Evolutionary conservation across 2,329 filamentous ascomycete species (phyloP), one percentile per base, ranked within the genome.

Genomic region (Hortaea werneckii): DNA sequence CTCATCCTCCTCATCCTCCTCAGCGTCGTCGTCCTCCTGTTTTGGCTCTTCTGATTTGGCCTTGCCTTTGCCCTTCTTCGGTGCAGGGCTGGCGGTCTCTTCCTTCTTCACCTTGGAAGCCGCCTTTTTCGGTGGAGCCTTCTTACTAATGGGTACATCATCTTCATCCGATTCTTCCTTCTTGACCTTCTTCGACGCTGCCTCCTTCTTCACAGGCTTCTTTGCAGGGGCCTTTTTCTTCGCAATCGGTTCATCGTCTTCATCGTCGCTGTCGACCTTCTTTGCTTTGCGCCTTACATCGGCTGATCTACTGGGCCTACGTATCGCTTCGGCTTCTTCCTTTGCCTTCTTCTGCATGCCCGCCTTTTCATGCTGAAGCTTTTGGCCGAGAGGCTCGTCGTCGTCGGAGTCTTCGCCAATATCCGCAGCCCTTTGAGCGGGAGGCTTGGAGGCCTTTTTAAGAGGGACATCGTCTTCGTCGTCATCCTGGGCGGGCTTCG

Each of bases 291-390:
- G 80, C 52, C 72, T 69, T n/a, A 58, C 52, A 7, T 73, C 66
- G 28, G 59, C 80, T 29, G 82, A 75, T 52, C 76, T 72, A 62
- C 85, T 83, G n/a, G 72, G 55, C 60, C 79, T 80, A 37, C 70
- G 70, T 44, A 78, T 72, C 5, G 68, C 64, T 56, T 76, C 74
- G 9, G 77, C 74, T 48, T 78, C 73, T 56, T 78, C 78, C 53
- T 79, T 82, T 4, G 85, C 87, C 42, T 79, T 78, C 65, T 87
- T 83, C 67, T 94, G 85, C 48, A 94, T 90, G n/a, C 73, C 73
- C 42, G 79, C 79, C 69, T 94, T 95, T 65, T 89, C 80, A 58
- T 87, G 79, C 6, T 83, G 79, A 9, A 95, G 76, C 63, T 87
- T 80, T 47, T 70, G 65, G 26, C 69, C 74, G 35, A 82, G 68